Percentiles rank a stretch among this genome's conserved stretches.
Evolutionary conservation across 768 basidiomycete genomes (phyloP).

Genomic region (Kwoniella mangroviensis): DNA sequence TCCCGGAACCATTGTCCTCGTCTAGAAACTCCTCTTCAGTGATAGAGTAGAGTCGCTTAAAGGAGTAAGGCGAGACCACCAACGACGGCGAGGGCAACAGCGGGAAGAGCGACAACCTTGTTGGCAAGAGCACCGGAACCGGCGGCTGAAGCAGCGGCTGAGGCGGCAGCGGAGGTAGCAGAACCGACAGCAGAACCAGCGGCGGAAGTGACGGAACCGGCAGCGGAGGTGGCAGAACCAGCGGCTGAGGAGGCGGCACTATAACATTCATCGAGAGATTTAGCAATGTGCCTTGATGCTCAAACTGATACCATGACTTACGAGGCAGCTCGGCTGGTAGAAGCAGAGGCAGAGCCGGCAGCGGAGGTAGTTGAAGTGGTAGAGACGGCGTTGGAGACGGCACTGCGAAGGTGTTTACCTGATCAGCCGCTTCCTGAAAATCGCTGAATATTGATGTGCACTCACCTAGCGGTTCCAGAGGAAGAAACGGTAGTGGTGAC

Average conservation of each 20-base stretch:
- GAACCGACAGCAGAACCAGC: constrained; percentile 28
- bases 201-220: constrained; percentile 33
- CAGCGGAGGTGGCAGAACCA: constrained; percentile 22
- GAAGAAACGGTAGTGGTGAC: constrained; percentile 40
- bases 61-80: constrained; percentile 45
- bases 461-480: constrained; percentile 30
- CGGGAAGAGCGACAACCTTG: constrained; percentile 39
- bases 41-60: constrained; percentile 24
- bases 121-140: constrained; percentile 29
- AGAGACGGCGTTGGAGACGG: constrained; percentile 24
- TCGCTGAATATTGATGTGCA: not conserved
- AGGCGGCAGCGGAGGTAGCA: constrained; percentile 23
- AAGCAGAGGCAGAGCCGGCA: constrained; percentile 23
- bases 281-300: not conserved
- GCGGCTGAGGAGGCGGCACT: constrained; percentile 24
- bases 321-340: constrained; percentile 15
- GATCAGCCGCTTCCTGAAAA: not conserved
- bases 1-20: not conserved
- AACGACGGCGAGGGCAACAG: constrained; percentile 39
- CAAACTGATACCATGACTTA: constrained; percentile 2
- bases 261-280: constrained; percentile 1
- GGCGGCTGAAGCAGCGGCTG: constrained; percentile 27
- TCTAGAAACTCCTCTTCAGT: not conserved
- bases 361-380: constrained; percentile 29
- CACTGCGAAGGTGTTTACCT: no score